Percentiles rank a stretch among this genome's conserved stretches.
These are phyloP conservation scores for Cyberlindnera sargentensis DNA, from an alignment of 805 yeast genomes.

Conservation along the genomic window DNA sequence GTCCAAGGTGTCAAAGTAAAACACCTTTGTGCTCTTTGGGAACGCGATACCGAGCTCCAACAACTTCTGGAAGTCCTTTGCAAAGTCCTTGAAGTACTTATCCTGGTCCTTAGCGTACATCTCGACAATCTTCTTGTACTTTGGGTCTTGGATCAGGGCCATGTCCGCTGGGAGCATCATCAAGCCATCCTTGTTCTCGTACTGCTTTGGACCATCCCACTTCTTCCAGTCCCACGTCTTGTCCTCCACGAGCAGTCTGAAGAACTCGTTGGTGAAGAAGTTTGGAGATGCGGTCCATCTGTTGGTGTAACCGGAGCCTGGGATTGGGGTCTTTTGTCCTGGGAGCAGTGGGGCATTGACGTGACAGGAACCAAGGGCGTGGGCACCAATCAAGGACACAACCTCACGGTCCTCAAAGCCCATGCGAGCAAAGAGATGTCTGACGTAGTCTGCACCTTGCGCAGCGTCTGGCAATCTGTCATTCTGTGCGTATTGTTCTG, in stretches of 20 bases:
- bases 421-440: slow-evolving; percentile 55
- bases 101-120: slow-evolving; percentile 61
- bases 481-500: slow-evolving; percentile 46
- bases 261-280: slow-evolving; percentile 68
- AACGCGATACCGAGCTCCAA: slow-evolving; percentile 72
- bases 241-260: slow-evolving; percentile 46
- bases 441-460: slow-evolving; percentile 56
- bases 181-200: slow-evolving; percentile 50
- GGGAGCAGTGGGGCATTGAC: slow-evolving; percentile 29
- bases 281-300: slow-evolving; percentile 87
- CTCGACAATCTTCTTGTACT: slow-evolving; percentile 54
- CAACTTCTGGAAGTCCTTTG: slow-evolving; percentile 59
- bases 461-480: slow-evolving; percentile 74
- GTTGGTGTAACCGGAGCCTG: slow-evolving; percentile 75
- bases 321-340: slow-evolving; percentile 15
- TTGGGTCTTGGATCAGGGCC: slow-evolving; percentile 56
- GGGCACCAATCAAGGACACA: slow-evolving; percentile 72
- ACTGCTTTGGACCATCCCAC: slow-evolving; percentile 60
- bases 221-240: slow-evolving; percentile 43
- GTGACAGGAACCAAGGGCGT: slow-evolving; percentile 73
- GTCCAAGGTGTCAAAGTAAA: slow-evolving; percentile 57
- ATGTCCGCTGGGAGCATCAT: slow-evolving; percentile 89
- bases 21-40: slow-evolving; percentile 32
- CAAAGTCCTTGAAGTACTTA: slow-evolving; percentile 56
- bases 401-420: slow-evolving; percentile 67